Evolutionary conservation across 208 protist species (phyloP), one percentile per base, ranked within the genome.

Genomic region (Acanthamoeba divionensis): DNA sequence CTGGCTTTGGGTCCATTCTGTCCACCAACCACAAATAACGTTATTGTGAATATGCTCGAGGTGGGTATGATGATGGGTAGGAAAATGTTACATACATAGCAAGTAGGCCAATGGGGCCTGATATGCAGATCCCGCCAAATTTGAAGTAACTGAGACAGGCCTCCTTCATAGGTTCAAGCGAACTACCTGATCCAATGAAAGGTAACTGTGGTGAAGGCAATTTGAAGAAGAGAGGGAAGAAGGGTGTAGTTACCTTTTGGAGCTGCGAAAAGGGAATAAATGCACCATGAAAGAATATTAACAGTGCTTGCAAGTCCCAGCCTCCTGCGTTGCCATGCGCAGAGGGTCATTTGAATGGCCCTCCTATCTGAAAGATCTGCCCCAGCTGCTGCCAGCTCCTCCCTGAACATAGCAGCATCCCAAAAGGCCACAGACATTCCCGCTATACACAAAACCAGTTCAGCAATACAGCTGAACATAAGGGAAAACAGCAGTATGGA

Each of bases 121-220:
- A 91, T 44, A 95, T 95, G 91, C 96, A 97, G 60, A 97, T 94
- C 54, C 96, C 97, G 24, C 97, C 97, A 77, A 89, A 80, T 71
- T 95, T 67, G 90, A 98, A 97, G 94, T 98, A 98, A 90, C 97
- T 95, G 69, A 98, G 95, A 92, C 96, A 97, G 41, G 96, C 95
- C 79, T 96, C 91, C 15, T 96, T 93, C 47, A 98, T 95, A 6
- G 92, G 69, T 3, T 90, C 87, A 44, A 82, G 90, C 91, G 92
- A 50, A 4, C n/a, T 36, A 1, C 66, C 90, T 79, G 45, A 47
- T 1, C 69, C 26, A 41, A 71, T 71, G 12, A 41, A 21, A 15
- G 12, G 24, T 26, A 38, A n/a, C n/a, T 33, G 36, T 65, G 15
- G 24, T 83, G 54, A 10, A 26, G 38, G 29, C 15, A 3, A 71